Evolutionary conservation across 1,284 basidiomycete species (phyloP), one percentile per base, ranked within the genome.

Genomic region (Malassezia vespertilionis): DNA sequence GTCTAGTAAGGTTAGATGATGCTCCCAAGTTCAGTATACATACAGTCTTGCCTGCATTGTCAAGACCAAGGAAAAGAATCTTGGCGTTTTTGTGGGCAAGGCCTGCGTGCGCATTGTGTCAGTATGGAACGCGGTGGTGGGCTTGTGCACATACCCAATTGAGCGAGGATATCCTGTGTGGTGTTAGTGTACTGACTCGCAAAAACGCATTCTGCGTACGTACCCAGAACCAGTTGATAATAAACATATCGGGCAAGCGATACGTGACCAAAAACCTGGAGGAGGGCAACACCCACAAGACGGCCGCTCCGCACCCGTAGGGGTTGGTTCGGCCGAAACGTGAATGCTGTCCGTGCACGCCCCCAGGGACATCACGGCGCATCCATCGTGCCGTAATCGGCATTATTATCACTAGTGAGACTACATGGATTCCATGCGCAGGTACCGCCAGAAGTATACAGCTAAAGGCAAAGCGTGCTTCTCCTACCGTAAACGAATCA

Each of bases 1-100:
- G 93, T 97, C 90, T 97, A 67, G 14, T 35, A n/a, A 2, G 47
- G 35, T 31, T 22, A 43, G 49, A 11, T 3, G 20, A 20, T 14
- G 8, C 3, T 5, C n/a, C 20, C 21, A 14, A 3, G 8, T 11
- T 9, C 30, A 7, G 4, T 37, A 40, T 38, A 71, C 82, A 53
- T 61, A 95, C 91, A 56, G 93, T 99, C 80, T 99, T 99, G 69
- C 93, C 93, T 48, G 93, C 93, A 76, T 96, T 96, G 73, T 95
- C 93, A 44, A 97, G 80, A 65, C 93, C 93, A 46, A 96, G 56
- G 58, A 99, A 99, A 59, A 99, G 80, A 73, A 99, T 95, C 80
- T 97, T 97, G 61, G 91, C 91, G 71, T 93, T 95, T 82, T 96
- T 96, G 80, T 95, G 88, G 74, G 87, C 74, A 69, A 97, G 79